A percentile compares a stretch with the other conserved stretches of the same genome.
Conservation (phyloP, 1,284 basidiomycete genomes). For the Ceratobasidium sp. region DNA sequence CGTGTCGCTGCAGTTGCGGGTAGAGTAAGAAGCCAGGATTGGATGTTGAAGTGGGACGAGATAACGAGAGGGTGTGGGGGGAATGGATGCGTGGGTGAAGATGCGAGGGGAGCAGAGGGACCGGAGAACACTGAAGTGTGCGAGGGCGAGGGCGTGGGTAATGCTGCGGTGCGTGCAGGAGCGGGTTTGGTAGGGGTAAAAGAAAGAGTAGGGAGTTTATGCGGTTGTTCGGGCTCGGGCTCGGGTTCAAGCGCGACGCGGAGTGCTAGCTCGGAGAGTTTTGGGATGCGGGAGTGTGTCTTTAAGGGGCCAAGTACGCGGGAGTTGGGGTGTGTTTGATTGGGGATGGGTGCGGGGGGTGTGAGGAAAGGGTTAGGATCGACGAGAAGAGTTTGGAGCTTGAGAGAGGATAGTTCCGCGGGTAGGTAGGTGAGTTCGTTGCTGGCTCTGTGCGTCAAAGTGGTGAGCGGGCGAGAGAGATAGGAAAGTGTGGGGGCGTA, state of each 20-base stretch:
- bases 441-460: slow-evolving; percentile 1
- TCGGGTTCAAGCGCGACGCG: slow-evolving; percentile 6
- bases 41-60: slow-evolving; percentile 4
- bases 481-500: background rate
- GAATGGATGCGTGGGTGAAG: background rate
- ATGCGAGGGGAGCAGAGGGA: background rate
- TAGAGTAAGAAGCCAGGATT: slow-evolving; percentile 3
- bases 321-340: background rate
- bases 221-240: background rate
- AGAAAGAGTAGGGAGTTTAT: background rate
- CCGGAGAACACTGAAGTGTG: slow-evolving; percentile 23
- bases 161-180: background rate
- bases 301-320: background rate
- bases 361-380: slow-evolving; percentile 40
- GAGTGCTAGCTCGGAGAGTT: slow-evolving; percentile 28
- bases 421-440: slow-evolving; percentile 33
- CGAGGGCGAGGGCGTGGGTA: slow-evolving; percentile 28
- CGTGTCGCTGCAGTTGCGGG: background rate
- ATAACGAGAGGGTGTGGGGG: slow-evolving; percentile 20
- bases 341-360: background rate
- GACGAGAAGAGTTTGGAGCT: slow-evolving; percentile 33
- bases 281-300: background rate
- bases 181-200: background rate
- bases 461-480: background rate
- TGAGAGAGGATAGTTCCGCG: slow-evolving; percentile 20